phyloP scores from a whole-genome alignment of 192 early-diverging fungal genomes.

The Coemansia sp. region DNA sequence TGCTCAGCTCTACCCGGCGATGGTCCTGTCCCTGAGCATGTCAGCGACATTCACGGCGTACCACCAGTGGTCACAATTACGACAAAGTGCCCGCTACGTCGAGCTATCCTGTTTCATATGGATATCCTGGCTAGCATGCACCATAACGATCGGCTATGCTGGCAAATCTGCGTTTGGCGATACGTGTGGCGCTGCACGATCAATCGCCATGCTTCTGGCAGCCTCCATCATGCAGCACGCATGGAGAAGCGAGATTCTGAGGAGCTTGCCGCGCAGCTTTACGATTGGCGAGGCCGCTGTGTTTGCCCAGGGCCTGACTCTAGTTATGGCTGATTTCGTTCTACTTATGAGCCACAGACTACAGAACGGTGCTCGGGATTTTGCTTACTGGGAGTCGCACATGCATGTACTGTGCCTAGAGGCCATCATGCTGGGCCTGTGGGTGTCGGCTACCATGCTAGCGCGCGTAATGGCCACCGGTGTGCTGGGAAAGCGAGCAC shows the following conservation, averaged over 20 bases:
- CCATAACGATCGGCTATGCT: background rate
- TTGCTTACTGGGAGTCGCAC: conserved; percentile 3
- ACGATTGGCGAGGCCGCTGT: conserved; percentile 45
- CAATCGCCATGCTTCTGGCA: background rate
- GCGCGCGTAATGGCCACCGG: background rate
- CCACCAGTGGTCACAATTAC: background rate
- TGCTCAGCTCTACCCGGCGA: background rate
- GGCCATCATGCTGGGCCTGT: conserved; percentile 6
- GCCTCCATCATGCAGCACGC: background rate
- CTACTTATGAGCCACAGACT: background rate
- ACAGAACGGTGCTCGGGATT: background rate
- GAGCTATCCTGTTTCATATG: background rate
- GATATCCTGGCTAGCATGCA: background rate
- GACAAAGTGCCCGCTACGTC: background rate
- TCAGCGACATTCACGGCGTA: conserved; percentile 5
- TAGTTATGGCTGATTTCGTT: conserved; percentile 13
- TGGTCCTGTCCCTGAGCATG: conserved; percentile 3
- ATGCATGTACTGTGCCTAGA: conserved; percentile 20
- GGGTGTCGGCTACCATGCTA: background rate
- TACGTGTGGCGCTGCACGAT: background rate
- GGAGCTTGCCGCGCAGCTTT: conserved; percentile 27
- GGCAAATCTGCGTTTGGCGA: background rate
- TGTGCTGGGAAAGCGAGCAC: background rate
- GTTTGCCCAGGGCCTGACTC: conserved; percentile 14
- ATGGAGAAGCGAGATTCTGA: background rate